These are phyloP conservation scores for Sporopachydermia cereana DNA, from an alignment of 1,139 yeast species.

Conservation along the genomic window DNA sequence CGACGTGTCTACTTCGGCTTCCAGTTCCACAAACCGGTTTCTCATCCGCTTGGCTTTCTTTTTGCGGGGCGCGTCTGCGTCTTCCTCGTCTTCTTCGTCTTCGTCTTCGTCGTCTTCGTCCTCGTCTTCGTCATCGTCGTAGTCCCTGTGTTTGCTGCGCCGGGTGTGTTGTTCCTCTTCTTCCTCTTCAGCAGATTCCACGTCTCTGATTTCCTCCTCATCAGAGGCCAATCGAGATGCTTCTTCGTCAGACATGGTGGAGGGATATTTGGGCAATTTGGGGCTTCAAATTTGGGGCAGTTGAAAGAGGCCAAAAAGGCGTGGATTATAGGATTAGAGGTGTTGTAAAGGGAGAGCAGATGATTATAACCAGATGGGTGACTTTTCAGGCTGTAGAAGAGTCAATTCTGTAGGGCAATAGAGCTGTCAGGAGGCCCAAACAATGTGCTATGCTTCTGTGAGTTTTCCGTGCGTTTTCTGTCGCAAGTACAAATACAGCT, in stretches of 20 bases:
- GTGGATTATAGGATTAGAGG: too few relatives aligned
- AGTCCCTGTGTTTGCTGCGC: not conserved
- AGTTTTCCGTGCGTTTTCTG: too few relatives aligned
- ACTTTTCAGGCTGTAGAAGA: too few relatives aligned
- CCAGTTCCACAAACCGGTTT: constrained; percentile 93
- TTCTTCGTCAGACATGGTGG: constrained; percentile 6
- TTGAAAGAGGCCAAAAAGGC: too few relatives aligned
- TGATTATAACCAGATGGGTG: too few relatives aligned
- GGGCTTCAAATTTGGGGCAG: too few relatives aligned
- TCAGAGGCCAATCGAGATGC: not conserved
- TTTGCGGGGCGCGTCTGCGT: constrained; percentile 22
- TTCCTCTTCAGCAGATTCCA: not conserved
- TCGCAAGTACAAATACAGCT: too few relatives aligned
- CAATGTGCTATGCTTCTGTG: too few relatives aligned
- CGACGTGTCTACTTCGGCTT: constrained; percentile 98
- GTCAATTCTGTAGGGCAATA: too few relatives aligned
- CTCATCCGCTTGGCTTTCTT: constrained; percentile 60
- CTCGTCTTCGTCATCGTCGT: constrained; percentile 5
- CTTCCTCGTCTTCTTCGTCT: constrained; percentile 13
- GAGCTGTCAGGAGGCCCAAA: too few relatives aligned
- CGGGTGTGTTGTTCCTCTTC: not conserved
- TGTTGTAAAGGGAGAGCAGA: too few relatives aligned
- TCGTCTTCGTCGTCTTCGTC: constrained; percentile 4
- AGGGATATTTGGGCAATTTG: too few relatives aligned
- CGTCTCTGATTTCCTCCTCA: constrained; percentile 3